These are phyloP conservation scores for Acanthamoeba divionensis DNA, from an alignment of 208 protist genomes.

Conservation along the genomic window DNA sequence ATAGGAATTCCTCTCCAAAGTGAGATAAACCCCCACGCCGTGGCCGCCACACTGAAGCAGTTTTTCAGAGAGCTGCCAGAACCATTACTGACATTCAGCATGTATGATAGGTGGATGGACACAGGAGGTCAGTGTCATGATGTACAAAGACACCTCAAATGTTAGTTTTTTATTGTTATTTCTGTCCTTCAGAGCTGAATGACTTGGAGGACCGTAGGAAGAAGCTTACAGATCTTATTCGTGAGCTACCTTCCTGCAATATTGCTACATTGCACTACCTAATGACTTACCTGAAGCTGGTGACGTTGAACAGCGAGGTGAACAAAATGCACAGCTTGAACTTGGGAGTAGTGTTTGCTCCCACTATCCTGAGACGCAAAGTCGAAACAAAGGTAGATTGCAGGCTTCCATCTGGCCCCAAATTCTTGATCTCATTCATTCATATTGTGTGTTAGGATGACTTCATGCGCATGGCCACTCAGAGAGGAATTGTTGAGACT, in stretches of 20 bases:
- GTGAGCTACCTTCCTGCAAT: not conserved
- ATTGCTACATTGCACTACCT: not conserved
- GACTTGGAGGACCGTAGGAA: not conserved
- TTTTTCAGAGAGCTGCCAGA: slow-evolving; percentile 47
- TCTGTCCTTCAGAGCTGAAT: not conserved
- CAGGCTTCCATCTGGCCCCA: not conserved
- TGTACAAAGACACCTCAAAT: not conserved
- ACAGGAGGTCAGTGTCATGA: not conserved
- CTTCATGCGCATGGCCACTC: slow-evolving; percentile 27
- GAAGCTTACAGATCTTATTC: slow-evolving; percentile 5
- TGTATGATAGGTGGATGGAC: slow-evolving; percentile 51
- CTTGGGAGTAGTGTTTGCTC: slow-evolving; percentile 37
- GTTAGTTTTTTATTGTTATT: not conserved
- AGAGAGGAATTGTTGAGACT: slow-evolving; percentile 24
- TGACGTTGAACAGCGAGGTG: not conserved
- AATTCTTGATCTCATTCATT: not conserved
- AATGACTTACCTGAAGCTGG: slow-evolving; percentile 41
- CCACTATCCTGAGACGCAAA: slow-evolving; percentile 11
- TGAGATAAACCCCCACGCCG: not conserved
- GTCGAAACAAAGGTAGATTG: not conserved
- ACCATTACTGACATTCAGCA: slow-evolving; percentile 20
- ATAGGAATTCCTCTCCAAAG: not conserved
- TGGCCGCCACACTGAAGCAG: slow-evolving; percentile 29
- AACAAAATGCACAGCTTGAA: slow-evolving; percentile 46
- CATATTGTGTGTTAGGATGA: not conserved